A percentile compares a stretch with the other conserved stretches of the same genome.
Conservation (phyloP, 2,329 filamentous ascomycete genomes). For the Phyllosticta citriasiana region DNA sequence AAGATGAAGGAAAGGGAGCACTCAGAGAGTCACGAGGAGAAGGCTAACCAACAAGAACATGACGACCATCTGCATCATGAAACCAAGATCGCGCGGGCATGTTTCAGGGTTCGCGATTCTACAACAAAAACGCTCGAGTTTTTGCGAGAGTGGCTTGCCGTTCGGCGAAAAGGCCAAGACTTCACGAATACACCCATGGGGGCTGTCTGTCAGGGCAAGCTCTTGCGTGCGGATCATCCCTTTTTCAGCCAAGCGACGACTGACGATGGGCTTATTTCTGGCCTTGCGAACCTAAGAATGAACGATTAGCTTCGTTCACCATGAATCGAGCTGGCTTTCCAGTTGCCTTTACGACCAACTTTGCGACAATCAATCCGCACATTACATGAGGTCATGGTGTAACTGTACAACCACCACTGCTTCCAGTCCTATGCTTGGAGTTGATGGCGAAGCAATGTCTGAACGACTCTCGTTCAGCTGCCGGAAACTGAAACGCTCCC, state of each 20-base stretch:
- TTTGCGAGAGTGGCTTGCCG: conserved; percentile 47
- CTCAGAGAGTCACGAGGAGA: background rate
- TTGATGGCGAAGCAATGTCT: too few species aligned
- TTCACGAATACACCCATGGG: conserved; percentile 52
- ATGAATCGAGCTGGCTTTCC: background rate
- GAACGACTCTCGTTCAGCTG: too few species aligned
- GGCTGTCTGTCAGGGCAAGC: conserved; percentile 43
- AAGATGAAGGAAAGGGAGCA: background rate
- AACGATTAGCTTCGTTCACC: background rate
- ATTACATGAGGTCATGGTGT: too few species aligned
- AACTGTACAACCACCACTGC: too few species aligned
- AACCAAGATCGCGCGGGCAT: background rate
- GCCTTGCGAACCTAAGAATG: background rate
- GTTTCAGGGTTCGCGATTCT: background rate
- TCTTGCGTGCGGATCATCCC: conserved; percentile 36
- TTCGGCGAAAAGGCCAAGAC: conserved; percentile 47
- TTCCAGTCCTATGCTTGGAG: too few species aligned
- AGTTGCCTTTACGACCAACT: too few species aligned
- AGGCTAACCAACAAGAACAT: background rate
- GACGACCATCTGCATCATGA: background rate
- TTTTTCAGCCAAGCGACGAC: conserved; percentile 37
- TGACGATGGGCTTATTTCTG: background rate
- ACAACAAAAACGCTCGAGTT: conserved; percentile 22
- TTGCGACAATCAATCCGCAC: too few species aligned
- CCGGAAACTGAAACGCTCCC: too few species aligned